A percentile compares a stretch with the other conserved stretches of the same genome.
Conservation (phyloP, 805 yeast genomes). For the Cyberlindnera meyerae region DNA sequence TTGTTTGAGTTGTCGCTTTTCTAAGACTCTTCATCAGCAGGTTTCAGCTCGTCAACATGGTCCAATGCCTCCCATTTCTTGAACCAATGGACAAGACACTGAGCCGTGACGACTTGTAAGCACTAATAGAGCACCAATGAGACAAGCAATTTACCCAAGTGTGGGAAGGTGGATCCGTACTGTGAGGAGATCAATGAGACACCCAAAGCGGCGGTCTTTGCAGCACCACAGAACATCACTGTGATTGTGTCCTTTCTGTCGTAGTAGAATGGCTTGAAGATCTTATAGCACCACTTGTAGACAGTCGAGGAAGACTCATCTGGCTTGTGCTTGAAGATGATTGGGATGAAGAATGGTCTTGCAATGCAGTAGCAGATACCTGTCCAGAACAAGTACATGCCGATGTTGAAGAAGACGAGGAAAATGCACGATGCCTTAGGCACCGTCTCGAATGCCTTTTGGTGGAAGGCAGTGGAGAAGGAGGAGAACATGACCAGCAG, state of each 20-base stretch:
- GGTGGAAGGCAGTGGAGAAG: constrained; percentile 83
- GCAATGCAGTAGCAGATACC: constrained; percentile 52
- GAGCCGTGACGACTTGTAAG: constrained; percentile 82
- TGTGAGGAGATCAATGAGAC: constrained; percentile 79
- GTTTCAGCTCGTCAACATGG: constrained; percentile 13
- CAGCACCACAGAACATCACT: constrained; percentile 84
- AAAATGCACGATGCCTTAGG: constrained; percentile 66
- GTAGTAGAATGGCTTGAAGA: constrained; percentile 62
- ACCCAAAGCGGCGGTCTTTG: constrained; percentile 90
- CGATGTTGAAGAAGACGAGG: constrained; percentile 78
- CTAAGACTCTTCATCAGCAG: constrained; percentile 18
- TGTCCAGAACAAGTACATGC: constrained; percentile 74
- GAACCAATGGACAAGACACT: constrained; percentile 60
- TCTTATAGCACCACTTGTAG: constrained; percentile 38
- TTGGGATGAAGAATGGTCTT: constrained; percentile 50
- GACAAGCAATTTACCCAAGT: constrained; percentile 68
- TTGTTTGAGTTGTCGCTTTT: constrained; percentile 1
- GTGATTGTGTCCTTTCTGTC: constrained; percentile 68
- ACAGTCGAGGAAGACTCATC: constrained; percentile 35
- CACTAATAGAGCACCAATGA: constrained; percentile 85
- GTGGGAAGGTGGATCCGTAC: constrained; percentile 57
- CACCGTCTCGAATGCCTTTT: constrained; percentile 68
- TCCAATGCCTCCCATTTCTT: constrained; percentile 52
- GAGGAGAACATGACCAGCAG: constrained; percentile 72
- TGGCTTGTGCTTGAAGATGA: constrained; percentile 44